Evolutionary conservation across 1,284 basidiomycete genomes (phyloP).

Genomic region (Ceratobasidium sp.): DNA sequence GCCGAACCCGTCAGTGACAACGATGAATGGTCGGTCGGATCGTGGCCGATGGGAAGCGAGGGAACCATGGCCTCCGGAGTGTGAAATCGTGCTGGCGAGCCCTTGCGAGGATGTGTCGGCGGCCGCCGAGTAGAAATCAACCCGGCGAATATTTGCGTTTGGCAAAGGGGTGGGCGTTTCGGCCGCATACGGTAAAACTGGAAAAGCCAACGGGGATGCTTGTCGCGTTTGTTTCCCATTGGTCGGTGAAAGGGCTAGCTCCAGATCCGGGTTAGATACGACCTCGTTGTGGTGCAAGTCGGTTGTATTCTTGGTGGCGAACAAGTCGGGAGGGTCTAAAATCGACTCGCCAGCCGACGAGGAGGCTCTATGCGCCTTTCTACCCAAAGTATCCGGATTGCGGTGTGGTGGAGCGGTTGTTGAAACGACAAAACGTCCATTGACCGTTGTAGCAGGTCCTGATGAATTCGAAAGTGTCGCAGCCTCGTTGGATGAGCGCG

Average conservation of each 20-base stretch:
- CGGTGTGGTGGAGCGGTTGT: background rate
- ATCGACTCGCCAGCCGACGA: conserved; percentile 34
- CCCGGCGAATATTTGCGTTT: background rate
- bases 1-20: conserved; percentile 25
- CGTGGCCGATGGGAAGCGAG: conserved; percentile 3
- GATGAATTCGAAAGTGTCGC: conserved; percentile 30
- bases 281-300: conserved; percentile 15
- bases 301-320: background rate
- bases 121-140: conserved; percentile 14
- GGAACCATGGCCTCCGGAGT: conserved; percentile 11
- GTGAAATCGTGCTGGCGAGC: background rate
- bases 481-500: conserved; percentile 32
- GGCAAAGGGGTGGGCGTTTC: background rate
- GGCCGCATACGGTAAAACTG: conserved; percentile 16
- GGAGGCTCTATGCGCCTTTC: conserved; percentile 22
- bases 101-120: conserved; percentile 18
- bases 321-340: conserved; percentile 20
- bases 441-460: background rate
- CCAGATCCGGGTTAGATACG: background rate
- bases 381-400: background rate
- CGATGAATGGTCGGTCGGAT: conserved; percentile 15
- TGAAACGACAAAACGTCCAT: background rate
- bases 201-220: background rate
- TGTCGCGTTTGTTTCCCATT: background rate
- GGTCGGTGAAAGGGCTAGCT: background rate